Evolutionary conservation across 495 filamentous ascomycete species (phyloP).

Genomic region (Coniosporium apollinis): DNA sequence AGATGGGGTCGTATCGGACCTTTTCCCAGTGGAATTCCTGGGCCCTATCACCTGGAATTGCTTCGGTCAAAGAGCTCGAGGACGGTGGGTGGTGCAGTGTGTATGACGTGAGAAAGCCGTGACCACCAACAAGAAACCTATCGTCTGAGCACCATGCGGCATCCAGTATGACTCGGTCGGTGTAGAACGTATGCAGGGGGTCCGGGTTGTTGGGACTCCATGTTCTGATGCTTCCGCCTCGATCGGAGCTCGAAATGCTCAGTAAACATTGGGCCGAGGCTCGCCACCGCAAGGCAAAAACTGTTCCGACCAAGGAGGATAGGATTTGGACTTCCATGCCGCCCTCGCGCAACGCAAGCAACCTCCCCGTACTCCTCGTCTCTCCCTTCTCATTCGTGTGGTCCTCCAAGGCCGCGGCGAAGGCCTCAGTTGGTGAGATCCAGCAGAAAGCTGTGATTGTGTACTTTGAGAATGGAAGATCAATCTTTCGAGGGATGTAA

Average conservation of each 20-base stretch:
- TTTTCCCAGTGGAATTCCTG: slow-evolving; percentile 14
- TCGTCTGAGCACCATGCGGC: slow-evolving; percentile 15
- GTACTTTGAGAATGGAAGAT: too few relatives aligned
- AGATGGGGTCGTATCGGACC: slow-evolving; percentile 11
- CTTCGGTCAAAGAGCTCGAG: background rate
- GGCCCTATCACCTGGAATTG: background rate
- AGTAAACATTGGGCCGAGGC: slow-evolving; percentile 1
- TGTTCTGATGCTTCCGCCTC: slow-evolving; percentile 5
- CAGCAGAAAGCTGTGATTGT: background rate
- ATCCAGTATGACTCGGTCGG: slow-evolving; percentile 13
- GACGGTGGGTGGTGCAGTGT: background rate
- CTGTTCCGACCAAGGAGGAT: slow-evolving; percentile 3
- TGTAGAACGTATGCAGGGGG: slow-evolving; percentile 7
- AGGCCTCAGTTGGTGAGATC: background rate
- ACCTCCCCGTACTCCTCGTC: background rate
- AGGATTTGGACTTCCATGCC: too few relatives aligned
- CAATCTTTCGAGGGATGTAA: too few relatives aligned
- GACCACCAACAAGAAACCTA: slow-evolving; percentile 15
- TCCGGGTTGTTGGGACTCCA: slow-evolving; percentile 12
- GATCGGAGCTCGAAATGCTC: background rate
- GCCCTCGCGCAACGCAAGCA: too few relatives aligned
- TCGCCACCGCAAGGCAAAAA: slow-evolving; percentile 5
- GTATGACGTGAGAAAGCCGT: slow-evolving; percentile 9
- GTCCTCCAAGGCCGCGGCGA: background rate
- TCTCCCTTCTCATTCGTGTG: background rate